Evolutionary conservation across 805 yeast genomes (phyloP).

Genomic region (Cyberlindnera mississippiensis): DNA sequence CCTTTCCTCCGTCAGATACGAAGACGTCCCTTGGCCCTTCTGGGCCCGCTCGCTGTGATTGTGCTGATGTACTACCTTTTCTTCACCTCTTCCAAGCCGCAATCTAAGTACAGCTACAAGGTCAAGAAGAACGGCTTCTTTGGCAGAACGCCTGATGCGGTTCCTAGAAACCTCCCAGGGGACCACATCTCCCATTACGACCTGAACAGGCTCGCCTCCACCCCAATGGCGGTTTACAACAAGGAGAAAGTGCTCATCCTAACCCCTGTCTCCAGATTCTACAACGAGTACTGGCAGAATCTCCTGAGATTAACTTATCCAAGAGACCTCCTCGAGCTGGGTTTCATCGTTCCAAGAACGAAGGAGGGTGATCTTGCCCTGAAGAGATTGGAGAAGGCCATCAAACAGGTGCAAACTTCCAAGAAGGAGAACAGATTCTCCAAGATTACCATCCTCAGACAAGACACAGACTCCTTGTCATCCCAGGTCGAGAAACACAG

Average conservation of each 20-base stretch:
- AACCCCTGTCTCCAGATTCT: constrained; percentile 87
- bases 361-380: constrained; percentile 79
- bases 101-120: constrained; percentile 27
- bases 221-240: constrained; percentile 67
- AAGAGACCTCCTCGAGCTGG: constrained; percentile 77
- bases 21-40: constrained; percentile 49
- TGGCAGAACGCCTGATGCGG: constrained; percentile 48
- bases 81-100: constrained; percentile 31
- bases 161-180: constrained; percentile 59
- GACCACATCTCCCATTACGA: constrained; percentile 82
- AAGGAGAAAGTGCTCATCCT: constrained; percentile 81
- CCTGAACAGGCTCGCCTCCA: constrained; percentile 70
- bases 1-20: constrained; percentile 49
- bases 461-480: constrained; percentile 75
- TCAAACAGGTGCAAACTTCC: constrained; percentile 65
- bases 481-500: constrained; percentile 82
- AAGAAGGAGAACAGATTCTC: constrained; percentile 65
- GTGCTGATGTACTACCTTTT: constrained; percentile 40
- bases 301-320: constrained; percentile 74
- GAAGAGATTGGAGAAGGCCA: constrained; percentile 65
- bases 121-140: constrained; percentile 27
- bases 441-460: constrained; percentile 84
- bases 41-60: constrained; percentile 45
- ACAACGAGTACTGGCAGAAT: constrained; percentile 85
- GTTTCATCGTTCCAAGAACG: constrained; percentile 85